Evolutionary conservation across 2,329 filamentous ascomycete species (phyloP).

Genomic region (Hypoxylon sp.): DNA sequence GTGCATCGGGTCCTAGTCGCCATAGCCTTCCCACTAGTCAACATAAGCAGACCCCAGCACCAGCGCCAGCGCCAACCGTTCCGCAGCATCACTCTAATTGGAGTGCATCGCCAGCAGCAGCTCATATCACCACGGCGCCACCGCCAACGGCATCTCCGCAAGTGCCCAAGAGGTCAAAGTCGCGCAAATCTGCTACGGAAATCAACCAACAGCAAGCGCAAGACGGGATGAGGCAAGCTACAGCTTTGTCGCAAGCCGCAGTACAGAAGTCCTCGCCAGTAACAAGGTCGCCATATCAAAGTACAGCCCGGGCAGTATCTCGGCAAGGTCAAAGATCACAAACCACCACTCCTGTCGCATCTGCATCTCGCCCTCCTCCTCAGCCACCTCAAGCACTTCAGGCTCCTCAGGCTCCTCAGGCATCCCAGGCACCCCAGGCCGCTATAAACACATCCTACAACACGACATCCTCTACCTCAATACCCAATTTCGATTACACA

Average conservation of each 20-base stretch:
- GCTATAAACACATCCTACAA: constrained; percentile 42
- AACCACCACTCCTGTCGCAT: constrained; percentile 41
- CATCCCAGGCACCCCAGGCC: constrained; percentile 39
- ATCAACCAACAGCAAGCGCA: constrained; percentile 31
- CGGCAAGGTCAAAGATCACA: constrained; percentile 43
- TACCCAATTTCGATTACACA: constrained; percentile 43
- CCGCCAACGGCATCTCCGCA: constrained; percentile 37
- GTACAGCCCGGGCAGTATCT: constrained; percentile 37
- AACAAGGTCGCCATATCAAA: constrained; percentile 43
- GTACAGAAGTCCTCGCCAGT: constrained; percentile 45
- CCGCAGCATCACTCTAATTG: constrained; percentile 36
- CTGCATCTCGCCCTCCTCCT: constrained; percentile 40
- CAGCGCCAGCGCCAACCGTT: constrained; percentile 35
- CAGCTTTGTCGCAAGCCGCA: constrained; percentile 39
- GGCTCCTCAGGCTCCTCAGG: no score
- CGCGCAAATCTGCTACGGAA: constrained; percentile 38
- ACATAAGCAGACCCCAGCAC: constrained; percentile 37
- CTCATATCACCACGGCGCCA: constrained; percentile 30
- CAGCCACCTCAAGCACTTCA: constrained; percentile 41
- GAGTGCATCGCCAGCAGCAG: constrained; percentile 31
- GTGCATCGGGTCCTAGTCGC: constrained; percentile 25
- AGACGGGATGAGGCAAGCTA: constrained; percentile 34
- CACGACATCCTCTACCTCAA: constrained; percentile 39
- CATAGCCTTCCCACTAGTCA: constrained; percentile 39
- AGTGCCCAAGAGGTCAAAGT: constrained; percentile 35